Conservation (phyloP, 192 early-diverging fungal genomes). For the Glomus cerebriforme region DNA sequence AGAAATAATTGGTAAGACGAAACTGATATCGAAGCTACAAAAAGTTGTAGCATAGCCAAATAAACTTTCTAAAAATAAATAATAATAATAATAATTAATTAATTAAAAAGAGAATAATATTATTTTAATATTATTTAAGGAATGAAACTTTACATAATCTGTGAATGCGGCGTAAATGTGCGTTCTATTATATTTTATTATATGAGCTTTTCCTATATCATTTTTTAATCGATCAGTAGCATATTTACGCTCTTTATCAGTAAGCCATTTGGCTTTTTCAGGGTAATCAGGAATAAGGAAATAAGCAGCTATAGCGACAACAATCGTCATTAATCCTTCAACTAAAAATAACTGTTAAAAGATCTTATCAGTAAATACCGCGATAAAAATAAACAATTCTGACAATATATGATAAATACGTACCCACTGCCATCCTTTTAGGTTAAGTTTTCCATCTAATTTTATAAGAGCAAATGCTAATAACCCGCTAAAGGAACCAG, state of each 20-base stretch:
- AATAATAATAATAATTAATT: not conserved
- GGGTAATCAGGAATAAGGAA: slow-evolving; percentile 56
- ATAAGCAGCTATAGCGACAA: slow-evolving; percentile 42
- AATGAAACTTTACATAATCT: slow-evolving; percentile 46
- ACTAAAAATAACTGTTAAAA: slow-evolving; percentile 59
- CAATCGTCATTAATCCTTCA: slow-evolving; percentile 56
- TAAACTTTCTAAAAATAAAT: slow-evolving; percentile 40
- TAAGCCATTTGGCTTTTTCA: slow-evolving; percentile 48
- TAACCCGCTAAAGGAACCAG: slow-evolving; percentile 65
- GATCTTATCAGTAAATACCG: not conserved
- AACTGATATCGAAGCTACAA: slow-evolving; percentile 63
- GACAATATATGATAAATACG: not conserved
- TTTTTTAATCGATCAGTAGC: slow-evolving; percentile 45
- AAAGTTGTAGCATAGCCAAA: slow-evolving; percentile 60
- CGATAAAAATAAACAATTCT: not conserved
- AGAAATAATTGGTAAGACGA: slow-evolving; percentile 70
- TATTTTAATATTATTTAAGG: not conserved
- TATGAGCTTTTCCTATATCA: slow-evolving; percentile 52
- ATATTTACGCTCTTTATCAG: slow-evolving; percentile 44
- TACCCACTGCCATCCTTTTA: slow-evolving; percentile 59
- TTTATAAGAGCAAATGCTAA: slow-evolving; percentile 64
- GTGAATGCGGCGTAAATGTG: slow-evolving; percentile 51
- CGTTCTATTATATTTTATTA: slow-evolving; percentile 52
- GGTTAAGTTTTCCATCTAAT: slow-evolving; percentile 55
- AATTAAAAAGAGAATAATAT: slow-evolving; percentile 7